Conservation (phyloP, 768 basidiomycete genomes). For the Leccinum uliginosum region DNA sequence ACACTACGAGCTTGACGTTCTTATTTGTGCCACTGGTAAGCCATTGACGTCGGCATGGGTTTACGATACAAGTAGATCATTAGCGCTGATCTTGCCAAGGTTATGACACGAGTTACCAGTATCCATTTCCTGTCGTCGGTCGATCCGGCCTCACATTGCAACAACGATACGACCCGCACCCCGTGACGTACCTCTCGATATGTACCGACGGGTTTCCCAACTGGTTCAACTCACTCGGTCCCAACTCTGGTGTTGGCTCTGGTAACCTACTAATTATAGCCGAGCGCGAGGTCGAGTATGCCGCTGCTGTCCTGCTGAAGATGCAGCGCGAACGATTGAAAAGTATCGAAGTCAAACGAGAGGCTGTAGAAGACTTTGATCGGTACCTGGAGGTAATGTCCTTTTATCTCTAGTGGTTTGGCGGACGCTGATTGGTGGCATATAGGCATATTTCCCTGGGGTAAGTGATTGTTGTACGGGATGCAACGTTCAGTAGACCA, state of each 20-base stretch:
- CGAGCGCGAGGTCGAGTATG: slow-evolving; percentile 53
- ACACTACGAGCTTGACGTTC: slow-evolving; percentile 51
- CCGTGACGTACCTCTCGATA: slow-evolving; percentile 54
- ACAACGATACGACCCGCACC: slow-evolving; percentile 52
- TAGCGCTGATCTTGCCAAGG: background rate
- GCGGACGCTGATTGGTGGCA: background rate
- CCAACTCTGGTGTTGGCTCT: slow-evolving; percentile 51
- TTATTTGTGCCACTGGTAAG: slow-evolving; percentile 58
- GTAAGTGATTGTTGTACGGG: background rate
- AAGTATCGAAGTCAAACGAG: slow-evolving; percentile 56
- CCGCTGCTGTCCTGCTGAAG: slow-evolving; percentile 42
- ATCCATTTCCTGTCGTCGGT: slow-evolving; percentile 50
- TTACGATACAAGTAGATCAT: background rate
- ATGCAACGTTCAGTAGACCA: slow-evolving; percentile 16
- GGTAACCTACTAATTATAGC: slow-evolving; percentile 51
- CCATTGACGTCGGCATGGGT: background rate
- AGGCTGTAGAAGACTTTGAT: slow-evolving; percentile 55
- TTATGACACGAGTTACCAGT: slow-evolving; percentile 47
- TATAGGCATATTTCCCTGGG: slow-evolving; percentile 14
- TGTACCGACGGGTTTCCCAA: slow-evolving; percentile 67
- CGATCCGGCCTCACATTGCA: slow-evolving; percentile 49
- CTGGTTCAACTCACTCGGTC: slow-evolving; percentile 55
- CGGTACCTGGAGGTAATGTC: slow-evolving; percentile 47
- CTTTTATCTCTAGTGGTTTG: background rate
- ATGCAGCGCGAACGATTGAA: slow-evolving; percentile 59